phyloP scores from a whole-genome alignment of 2,329 filamentous ascomycete species.

The Ophiostoma angusticollis region DNA sequence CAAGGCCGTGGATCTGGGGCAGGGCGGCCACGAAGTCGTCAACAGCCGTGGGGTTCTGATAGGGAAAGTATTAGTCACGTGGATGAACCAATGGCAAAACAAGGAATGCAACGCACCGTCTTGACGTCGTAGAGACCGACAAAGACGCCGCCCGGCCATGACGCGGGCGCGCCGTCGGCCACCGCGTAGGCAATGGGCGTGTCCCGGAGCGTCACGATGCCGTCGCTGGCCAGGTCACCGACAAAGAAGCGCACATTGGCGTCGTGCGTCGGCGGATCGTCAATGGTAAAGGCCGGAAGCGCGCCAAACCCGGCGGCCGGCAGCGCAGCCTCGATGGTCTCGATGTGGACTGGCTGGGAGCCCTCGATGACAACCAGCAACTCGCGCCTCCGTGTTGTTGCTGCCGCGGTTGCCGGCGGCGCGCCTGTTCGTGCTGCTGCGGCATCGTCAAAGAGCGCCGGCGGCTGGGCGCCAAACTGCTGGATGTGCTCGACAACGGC shows the following conservation, averaged over 20 bases:
- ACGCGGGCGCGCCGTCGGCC: conserved; percentile 14
- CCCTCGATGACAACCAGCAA: conserved; percentile 49
- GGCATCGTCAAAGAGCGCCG: conserved; percentile 35
- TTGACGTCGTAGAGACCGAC: conserved; percentile 31
- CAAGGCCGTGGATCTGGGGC: conserved; percentile 30
- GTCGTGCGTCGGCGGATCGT: conserved; percentile 29
- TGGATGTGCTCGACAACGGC: conserved; percentile 44
- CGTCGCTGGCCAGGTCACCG: conserved; percentile 26
- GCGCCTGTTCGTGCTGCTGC: conserved; percentile 9
- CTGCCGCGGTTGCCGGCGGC: no score
- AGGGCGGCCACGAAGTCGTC: conserved; percentile 32
- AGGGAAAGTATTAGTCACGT: conserved; percentile 12
- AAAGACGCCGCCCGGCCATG: conserved; percentile 31
- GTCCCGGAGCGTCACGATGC: conserved; percentile 14
- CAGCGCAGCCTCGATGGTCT: conserved; percentile 29
- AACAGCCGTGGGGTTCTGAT: conserved; percentile 29
- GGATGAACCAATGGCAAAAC: not conserved
- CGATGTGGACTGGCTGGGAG: conserved; percentile 32
- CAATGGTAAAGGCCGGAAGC: conserved; percentile 38
- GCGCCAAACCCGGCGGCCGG: conserved; percentile 21
- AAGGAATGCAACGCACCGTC: conserved; percentile 23
- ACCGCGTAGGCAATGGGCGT: conserved; percentile 28
- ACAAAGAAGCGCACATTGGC: conserved; percentile 31
- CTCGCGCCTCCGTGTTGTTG: no score
- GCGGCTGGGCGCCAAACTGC: conserved; percentile 41